Conservation (phyloP, 2,329 filamentous ascomycete species). For the Talaromyces marneffei region DNA sequence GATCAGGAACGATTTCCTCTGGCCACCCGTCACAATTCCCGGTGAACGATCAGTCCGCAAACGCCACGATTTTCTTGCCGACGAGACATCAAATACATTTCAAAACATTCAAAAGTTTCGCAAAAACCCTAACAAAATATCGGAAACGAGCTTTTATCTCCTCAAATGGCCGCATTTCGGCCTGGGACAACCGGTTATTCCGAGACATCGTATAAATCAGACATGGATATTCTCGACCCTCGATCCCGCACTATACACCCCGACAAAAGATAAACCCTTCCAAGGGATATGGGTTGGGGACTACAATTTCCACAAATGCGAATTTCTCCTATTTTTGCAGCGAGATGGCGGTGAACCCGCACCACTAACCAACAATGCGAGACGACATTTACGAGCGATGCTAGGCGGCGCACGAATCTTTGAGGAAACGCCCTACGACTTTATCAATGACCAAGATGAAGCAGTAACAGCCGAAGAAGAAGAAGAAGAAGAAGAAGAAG, state of each 20-base stretch:
- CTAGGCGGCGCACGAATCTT: neutral
- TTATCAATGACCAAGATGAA: conserved; percentile 9
- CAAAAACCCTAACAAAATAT: conserved; percentile 52
- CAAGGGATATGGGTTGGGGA: conserved; percentile 91
- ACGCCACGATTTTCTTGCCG: conserved; percentile 32
- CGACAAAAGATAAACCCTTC: conserved; percentile 73
- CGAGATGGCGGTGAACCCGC: conserved; percentile 41
- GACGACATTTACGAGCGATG: neutral
- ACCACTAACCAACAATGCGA: conserved; percentile 7
- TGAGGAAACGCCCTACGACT: neutral
- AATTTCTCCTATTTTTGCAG: conserved; percentile 80
- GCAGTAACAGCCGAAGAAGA: conserved; percentile 33
- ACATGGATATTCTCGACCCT: conserved; percentile 66
- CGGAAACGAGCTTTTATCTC: conserved; percentile 65
- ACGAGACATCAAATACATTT: conserved; percentile 3
- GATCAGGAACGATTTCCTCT: conserved; percentile 51
- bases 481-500: conserved; percentile 5
- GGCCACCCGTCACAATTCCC: conserved; percentile 71
- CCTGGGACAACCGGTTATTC: conserved; percentile 38
- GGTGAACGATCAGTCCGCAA: conserved; percentile 44
- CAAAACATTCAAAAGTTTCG: neutral
- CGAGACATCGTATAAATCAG: conserved; percentile 37
- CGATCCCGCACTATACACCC: conserved; percentile 68
- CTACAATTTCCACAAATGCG: conserved; percentile 80
- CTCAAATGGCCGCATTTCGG: conserved; percentile 68